Evolutionary conservation across 305 asterid species (phyloP).

Genomic region (Solanum hybrid): DNA sequence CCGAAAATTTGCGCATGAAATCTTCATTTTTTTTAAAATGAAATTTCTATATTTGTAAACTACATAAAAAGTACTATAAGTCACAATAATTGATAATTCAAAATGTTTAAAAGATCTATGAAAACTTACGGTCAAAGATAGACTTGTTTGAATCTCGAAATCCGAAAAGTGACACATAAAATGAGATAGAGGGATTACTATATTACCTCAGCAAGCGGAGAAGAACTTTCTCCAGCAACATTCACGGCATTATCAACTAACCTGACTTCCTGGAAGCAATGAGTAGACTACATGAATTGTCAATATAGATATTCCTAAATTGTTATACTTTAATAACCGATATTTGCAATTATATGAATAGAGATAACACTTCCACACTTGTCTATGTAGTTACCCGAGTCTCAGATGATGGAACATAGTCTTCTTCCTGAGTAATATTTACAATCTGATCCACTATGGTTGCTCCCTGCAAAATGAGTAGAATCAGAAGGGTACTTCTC

Average conservation of each 20-base stretch:
- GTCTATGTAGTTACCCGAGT: constrained; percentile 33
- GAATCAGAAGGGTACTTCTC: background rate
- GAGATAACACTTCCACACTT: background rate
- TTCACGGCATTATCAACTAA: constrained; percentile 44
- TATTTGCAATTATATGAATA: background rate
- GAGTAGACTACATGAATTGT: constrained; percentile 3
- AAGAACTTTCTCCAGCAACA: constrained; percentile 35
- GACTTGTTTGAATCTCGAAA: background rate
- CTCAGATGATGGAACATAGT: constrained; percentile 46
- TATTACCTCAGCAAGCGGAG: constrained; percentile 55
- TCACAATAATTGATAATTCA: background rate
- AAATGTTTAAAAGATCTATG: background rate
- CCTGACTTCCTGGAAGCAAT: constrained; percentile 54
- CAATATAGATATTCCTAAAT: background rate
- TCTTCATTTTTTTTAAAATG: background rate
- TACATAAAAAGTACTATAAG: background rate
- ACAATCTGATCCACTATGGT: constrained; percentile 86
- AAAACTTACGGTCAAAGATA: background rate
- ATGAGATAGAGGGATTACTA: background rate
- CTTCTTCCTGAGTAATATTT: constrained; percentile 48
- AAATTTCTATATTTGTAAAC: no score
- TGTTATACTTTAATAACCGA: background rate
- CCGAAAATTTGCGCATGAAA: background rate
- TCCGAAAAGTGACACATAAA: background rate
- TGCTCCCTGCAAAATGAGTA: constrained; percentile 59